phyloP scores from a whole-genome alignment of 2,329 filamentous ascomycete species.

The Nigrospora oryzae region DNA sequence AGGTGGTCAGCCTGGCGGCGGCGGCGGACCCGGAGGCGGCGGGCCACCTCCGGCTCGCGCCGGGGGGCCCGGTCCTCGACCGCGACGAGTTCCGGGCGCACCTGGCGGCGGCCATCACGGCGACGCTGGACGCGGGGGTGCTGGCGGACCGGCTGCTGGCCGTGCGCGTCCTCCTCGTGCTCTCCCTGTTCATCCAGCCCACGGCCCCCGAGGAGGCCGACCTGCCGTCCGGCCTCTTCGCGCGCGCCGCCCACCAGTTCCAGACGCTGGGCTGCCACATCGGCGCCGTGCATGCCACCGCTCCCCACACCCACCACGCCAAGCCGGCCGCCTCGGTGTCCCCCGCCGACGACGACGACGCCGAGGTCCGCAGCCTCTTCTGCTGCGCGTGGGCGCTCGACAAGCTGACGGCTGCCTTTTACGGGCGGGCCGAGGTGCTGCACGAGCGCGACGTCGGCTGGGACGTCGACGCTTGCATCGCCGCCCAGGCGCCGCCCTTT shows the following conservation, averaged over 20 bases:
- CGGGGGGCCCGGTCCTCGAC: slow-evolving; percentile 26
- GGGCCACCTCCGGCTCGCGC: slow-evolving; percentile 33
- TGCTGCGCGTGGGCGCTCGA: slow-evolving; percentile 55
- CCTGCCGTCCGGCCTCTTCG: slow-evolving; percentile 42
- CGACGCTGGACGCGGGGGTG: slow-evolving; percentile 43
- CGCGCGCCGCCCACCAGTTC: slow-evolving; percentile 46
- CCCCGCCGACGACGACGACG: slow-evolving; percentile 20
- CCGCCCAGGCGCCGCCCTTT: slow-evolving; percentile 44
- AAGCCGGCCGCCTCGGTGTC: slow-evolving; percentile 11
- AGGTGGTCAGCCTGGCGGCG: slow-evolving; percentile 47
- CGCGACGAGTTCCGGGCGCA: slow-evolving; percentile 39
- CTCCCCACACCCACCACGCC: too few relatives aligned
- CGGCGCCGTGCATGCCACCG: slow-evolving; percentile 3
- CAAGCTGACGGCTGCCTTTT: slow-evolving; percentile 49
- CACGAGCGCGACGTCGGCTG: slow-evolving; percentile 52
- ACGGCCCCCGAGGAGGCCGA: slow-evolving; percentile 44
- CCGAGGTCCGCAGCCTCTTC: slow-evolving; percentile 37
- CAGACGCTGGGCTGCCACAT: slow-evolving; percentile 50
- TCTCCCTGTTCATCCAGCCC: slow-evolving; percentile 53
- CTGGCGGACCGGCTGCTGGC: slow-evolving; percentile 46
- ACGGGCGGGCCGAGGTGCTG: slow-evolving; percentile 50
- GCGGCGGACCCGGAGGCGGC: slow-evolving; percentile 38
- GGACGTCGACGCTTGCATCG: slow-evolving; percentile 41
- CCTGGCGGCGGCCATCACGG: slow-evolving; percentile 38
- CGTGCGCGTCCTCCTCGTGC: slow-evolving; percentile 42